Conservation (phyloP, 2,329 filamentous ascomycete genomes). For the Fusarium udum region DNA sequence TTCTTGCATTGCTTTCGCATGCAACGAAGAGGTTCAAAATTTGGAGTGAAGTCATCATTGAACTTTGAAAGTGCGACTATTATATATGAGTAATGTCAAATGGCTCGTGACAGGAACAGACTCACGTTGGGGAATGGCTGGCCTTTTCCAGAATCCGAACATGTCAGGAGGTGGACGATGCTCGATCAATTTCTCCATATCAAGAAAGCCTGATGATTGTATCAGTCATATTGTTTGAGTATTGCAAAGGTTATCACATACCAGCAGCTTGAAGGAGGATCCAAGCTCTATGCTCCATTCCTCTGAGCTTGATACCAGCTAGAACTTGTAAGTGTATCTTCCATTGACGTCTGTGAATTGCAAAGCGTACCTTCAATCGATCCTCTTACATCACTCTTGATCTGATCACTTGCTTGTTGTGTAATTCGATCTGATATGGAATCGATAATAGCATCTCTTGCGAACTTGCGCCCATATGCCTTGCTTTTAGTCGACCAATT, state of each 20-base stretch:
- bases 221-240: neutral
- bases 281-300: conserved; percentile 30
- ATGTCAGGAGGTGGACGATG: conserved; percentile 30
- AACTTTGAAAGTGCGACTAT: conserved; percentile 25
- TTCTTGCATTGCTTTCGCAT: conserved; percentile 25
- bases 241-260: neutral
- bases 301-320: conserved; percentile 18
- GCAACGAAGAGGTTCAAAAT: conserved; percentile 29
- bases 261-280: conserved; percentile 32
- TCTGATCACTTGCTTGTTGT: conserved; percentile 21
- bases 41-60: conserved; percentile 12
- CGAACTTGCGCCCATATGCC: neutral
- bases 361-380: conserved; percentile 15
- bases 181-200: conserved; percentile 38
- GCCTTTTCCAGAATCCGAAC: conserved; percentile 32
- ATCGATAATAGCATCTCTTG: conserved; percentile 14
- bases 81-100: neutral
- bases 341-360: neutral
- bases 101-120: neutral
- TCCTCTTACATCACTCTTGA: conserved; percentile 24
- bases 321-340: neutral
- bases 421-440: conserved; percentile 16
- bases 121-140: conserved; percentile 37
- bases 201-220: conserved; percentile 15
- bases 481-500: neutral